Base-by-base conservation (phyloP, 495 filamentous ascomycete genomes). In the Penicillium angulare region DNA sequence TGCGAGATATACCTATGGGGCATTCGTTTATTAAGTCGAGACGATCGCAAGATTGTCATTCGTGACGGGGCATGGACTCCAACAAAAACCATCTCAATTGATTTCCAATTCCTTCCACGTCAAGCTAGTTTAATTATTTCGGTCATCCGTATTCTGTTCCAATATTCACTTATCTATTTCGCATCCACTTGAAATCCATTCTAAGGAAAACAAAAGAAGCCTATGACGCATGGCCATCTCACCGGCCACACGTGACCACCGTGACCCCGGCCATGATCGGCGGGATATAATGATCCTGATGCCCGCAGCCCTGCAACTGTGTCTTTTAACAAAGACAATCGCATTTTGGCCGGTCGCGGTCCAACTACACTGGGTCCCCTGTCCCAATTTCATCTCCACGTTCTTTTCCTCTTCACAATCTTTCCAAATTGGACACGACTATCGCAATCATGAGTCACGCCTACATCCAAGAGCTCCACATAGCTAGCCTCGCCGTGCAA, bases 401-500 rank as follows among this genome's bases (percentile, higher is more conserved):
- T 5, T 13, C 16, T 7, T 24, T n/a, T 31, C n/a, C 18, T 26
- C 9, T 23, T n/a, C 41, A 43, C 16, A 3, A 3, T 44, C 31
- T 15, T 13, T 17, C 24, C 22, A 29, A 17, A 16, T 7, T 22
- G 22, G n/a, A n/a, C n/a, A n/a, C 7, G 18, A 17, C 36, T 12
- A 40, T 38, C 18, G 44, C 42, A 22, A 24, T 22, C 12, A 52
- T 55, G 45, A 57, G 43, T 31, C 52, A 49, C 35, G 53, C 67
- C 36, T 78, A 75, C 65, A 53, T 60, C 53, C 70, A 68, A 57
- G 79, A 83, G 57, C 70, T 75, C 3, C 59, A 71, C 26, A 63
- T 81, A 31, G 80, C 77, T 32, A 66, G 72, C 42, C 67, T 79
- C 17, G 69, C 80, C 18, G 78, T 82, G 9, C 79, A 82, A 46